Conservation (phyloP, 176 grass and related monocot species). For the Oryza rufipogon region DNA sequence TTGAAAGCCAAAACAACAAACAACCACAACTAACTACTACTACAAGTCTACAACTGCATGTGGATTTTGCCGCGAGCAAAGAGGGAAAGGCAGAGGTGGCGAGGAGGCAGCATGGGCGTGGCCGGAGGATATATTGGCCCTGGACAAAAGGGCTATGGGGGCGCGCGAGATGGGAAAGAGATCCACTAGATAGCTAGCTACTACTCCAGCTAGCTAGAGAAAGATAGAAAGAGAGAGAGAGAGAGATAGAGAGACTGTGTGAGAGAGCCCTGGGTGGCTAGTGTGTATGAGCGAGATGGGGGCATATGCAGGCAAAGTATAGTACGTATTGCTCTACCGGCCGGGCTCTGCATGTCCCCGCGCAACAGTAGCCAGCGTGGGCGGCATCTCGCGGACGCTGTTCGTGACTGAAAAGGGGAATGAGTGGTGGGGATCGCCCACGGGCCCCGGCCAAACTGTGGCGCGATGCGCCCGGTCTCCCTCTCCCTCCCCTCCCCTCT, state of each 20-base stretch:
- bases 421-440: conserved; percentile 44
- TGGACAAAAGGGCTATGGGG: conserved; percentile 23
- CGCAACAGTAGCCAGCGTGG: neutral
- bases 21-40: neutral
- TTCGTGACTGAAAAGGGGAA: conserved; percentile 37
- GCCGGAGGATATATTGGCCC: conserved; percentile 8
- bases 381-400: conserved; percentile 42
- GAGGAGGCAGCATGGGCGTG: conserved; percentile 11
- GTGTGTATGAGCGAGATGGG: neutral
- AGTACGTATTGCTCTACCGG: neutral
- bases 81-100: conserved; percentile 43
- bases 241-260: neutral
- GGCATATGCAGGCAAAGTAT: neutral
- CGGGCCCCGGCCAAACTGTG: conserved; percentile 39
- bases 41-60: conserved; percentile 36
- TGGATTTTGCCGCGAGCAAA: conserved; percentile 55
- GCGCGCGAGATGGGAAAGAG: conserved; percentile 3
- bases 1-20: conserved; percentile 54
- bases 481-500: neutral
- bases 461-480: conserved; percentile 48
- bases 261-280: conserved; percentile 12
- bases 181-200: neutral
- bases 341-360: neutral
- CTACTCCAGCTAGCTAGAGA: conserved; percentile 1
- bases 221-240: no score